Base-by-base conservation (phyloP, 805 yeast species). In the Lipomyces sp. region DNA sequence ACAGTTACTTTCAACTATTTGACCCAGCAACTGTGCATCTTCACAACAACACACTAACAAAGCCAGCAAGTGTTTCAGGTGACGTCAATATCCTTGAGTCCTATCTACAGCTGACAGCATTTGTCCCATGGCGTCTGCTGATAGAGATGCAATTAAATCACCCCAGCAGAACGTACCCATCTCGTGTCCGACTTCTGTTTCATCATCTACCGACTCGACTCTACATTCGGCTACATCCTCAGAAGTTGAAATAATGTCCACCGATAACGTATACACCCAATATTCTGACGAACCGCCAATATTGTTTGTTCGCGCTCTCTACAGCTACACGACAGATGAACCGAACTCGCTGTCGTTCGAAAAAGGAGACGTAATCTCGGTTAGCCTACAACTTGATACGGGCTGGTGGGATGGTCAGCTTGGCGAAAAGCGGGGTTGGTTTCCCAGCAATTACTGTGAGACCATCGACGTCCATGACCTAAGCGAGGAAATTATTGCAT, bases 291-390 rank as follows among this genome's bases (percentile, higher is more conserved):
- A 55, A 34, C n/a, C 60, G 18, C 69, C 69, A 34, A 39, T 60
- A n/a, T 60, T 64, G 7, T 67, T 55, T 34, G 98, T 94, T 0
- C 83, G 89, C 57, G 98, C 98, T 0, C 79, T 95, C 59, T 95
- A 91, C 74, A 97, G 92, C 75, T 82, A 93, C 56, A 80, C 84
- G 3, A 86, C 96, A 2, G 81, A 84, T 56, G 98, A 92, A 74
- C 88, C 88, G 2, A 97, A 92, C 68, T 61, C 65, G 33, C 64
- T 70, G 11, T 63, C 64, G 11, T 69, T 80, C 69, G 70, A 71
- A 18, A 76, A 74, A 56, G 76, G 77, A 29, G 82, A 80, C 64
- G 71, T 79, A 42, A 79, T 77, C 10, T 70, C 76, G 57, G 75
- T 80, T 37, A 80, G 80, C 66, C 70, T 76, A 34, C 74, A 77